phyloP scores from a whole-genome alignment of 306 rosid genomes.

The Lathyrus tuberosus region DNA sequence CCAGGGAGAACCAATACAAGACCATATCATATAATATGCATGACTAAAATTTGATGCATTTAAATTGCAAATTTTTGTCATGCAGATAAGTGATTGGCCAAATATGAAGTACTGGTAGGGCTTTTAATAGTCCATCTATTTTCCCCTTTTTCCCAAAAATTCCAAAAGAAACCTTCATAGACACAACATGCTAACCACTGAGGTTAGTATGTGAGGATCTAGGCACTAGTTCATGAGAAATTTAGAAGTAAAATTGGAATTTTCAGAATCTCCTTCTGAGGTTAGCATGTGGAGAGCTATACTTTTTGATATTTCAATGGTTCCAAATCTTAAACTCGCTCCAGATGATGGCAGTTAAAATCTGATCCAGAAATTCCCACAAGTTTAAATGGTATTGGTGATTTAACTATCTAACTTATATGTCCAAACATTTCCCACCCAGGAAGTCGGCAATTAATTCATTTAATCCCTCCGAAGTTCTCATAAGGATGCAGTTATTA shows the following conservation, averaged over 20 bases:
- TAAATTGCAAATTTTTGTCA: constrained; percentile 6
- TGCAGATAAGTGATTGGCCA: background rate
- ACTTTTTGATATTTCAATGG: background rate
- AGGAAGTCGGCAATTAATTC: background rate
- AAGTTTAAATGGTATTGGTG: background rate
- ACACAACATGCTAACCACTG: constrained; percentile 2
- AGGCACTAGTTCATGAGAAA: background rate
- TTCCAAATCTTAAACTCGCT: constrained; percentile 1
- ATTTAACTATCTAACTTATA: background rate
- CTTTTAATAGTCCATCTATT: background rate
- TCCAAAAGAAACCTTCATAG: background rate
- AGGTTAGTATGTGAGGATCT: background rate
- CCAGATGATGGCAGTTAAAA: constrained; percentile 1
- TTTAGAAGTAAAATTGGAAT: background rate
- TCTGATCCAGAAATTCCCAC: constrained; percentile 10
- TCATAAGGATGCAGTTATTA: background rate
- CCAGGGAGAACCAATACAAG: constrained; percentile 23
- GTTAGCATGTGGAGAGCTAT: background rate
- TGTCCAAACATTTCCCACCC: constrained; percentile 8
- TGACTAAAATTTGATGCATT: constrained; percentile 12
- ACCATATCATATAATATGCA: constrained; percentile 9
- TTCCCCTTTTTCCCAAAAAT: background rate
- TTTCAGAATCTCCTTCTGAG: constrained; percentile 4
- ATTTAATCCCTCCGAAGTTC: background rate
- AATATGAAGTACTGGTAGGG: constrained; percentile 18